Conservation (phyloP, 768 basidiomycete species). For the Suillus americanus region DNA sequence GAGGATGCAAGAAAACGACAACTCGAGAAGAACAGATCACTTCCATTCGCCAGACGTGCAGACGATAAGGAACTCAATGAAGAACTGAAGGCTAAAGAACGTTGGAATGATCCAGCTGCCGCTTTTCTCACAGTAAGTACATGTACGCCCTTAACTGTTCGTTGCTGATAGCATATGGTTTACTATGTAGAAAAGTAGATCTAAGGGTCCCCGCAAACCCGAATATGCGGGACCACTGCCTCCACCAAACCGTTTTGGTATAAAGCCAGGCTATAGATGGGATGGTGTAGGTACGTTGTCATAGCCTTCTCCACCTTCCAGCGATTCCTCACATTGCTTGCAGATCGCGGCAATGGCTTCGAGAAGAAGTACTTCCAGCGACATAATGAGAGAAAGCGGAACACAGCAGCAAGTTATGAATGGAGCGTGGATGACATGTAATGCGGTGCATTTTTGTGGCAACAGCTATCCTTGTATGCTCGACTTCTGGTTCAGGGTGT, state of each 20-base stretch:
- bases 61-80: constrained; percentile 88
- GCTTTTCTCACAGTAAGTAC: constrained; percentile 81
- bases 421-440: constrained; percentile 97
- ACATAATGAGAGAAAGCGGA: constrained; percentile 72
- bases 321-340: constrained; percentile 2
- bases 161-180: constrained; percentile 3
- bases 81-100: constrained; percentile 72
- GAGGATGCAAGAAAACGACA: constrained; percentile 63
- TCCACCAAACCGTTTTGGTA: constrained; percentile 93
- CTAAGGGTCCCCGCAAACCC: constrained; percentile 77
- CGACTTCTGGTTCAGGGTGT: not conserved
- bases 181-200: constrained; percentile 61
- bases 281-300: constrained; percentile 85
- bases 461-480: not conserved
- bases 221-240: constrained; percentile 86
- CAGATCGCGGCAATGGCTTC: constrained; percentile 91
- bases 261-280: constrained; percentile 96
- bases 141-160: not conserved
- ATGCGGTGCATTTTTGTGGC: constrained; percentile 6
- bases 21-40: constrained; percentile 63
- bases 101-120: constrained; percentile 99
- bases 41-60: constrained; percentile 72
- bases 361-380: constrained; percentile 91
- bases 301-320: constrained; percentile 2
- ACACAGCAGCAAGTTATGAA: constrained; percentile 68